phyloP scores from a whole-genome alignment of 345 rosid species.

The Combretum micranthum region DNA sequence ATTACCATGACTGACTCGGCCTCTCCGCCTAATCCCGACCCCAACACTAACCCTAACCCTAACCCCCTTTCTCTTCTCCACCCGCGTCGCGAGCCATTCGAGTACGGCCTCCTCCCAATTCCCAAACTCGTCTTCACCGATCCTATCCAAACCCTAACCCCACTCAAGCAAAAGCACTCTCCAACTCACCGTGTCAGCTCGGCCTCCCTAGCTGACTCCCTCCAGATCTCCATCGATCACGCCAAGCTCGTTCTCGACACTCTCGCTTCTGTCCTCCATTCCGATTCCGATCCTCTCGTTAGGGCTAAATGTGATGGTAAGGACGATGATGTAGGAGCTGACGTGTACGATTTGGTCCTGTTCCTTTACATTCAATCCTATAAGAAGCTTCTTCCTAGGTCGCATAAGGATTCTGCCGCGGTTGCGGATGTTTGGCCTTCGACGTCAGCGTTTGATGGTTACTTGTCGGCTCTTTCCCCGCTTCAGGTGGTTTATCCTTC shows the following conservation, averaged over 20 bases:
- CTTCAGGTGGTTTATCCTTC: constrained; percentile 57
- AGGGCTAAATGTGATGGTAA: constrained; percentile 34
- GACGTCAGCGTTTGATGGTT: constrained; percentile 97
- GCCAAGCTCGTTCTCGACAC: constrained; percentile 84
- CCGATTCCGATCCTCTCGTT: constrained; percentile 69
- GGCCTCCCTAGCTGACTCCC: constrained; percentile 56
- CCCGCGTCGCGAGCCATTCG: constrained; percentile 88
- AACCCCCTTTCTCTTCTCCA: constrained; percentile 50
- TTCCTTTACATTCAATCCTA: constrained; percentile 92
- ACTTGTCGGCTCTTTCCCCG: constrained; percentile 90
- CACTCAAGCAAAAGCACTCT: constrained; percentile 58
- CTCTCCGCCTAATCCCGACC: constrained; percentile 37
- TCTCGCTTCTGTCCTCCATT: constrained; percentile 78
- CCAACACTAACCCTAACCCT: constrained; percentile 33
- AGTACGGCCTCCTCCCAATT: constrained; percentile 94
- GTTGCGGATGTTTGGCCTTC: constrained; percentile 99
- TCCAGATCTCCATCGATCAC: constrained; percentile 86
- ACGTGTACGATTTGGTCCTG: constrained; percentile 75
- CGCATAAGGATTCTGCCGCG: constrained; percentile 90
- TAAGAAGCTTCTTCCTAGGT: constrained; percentile 78
- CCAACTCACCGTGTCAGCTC: constrained; percentile 51
- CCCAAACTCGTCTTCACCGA: constrained; percentile 83
- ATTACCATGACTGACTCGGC: constrained; percentile 47
- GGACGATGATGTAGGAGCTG: constrained; percentile 65
- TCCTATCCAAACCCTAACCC: constrained; percentile 68